phyloP scores from a whole-genome alignment of 2,329 filamentous ascomycete species.

The Gaeumannomyces sp. region DNA sequence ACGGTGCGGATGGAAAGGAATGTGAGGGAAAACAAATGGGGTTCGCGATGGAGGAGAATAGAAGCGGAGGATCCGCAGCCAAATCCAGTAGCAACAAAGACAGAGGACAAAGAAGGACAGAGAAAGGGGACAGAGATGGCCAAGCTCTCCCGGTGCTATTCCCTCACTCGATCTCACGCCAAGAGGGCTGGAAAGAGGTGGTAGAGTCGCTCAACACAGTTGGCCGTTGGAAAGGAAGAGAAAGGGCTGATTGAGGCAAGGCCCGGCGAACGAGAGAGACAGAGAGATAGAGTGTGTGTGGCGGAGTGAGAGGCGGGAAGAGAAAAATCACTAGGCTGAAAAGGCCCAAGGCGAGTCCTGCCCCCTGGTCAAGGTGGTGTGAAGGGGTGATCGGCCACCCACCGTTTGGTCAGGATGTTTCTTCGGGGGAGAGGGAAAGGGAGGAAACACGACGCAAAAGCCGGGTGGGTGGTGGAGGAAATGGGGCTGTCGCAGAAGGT shows the following conservation, averaged over 20 bases:
- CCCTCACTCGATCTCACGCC: not conserved
- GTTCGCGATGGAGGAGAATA: not conserved
- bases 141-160: not conserved
- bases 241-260: not conserved
- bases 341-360: not conserved
- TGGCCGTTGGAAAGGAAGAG: not conserved
- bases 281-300: not conserved
- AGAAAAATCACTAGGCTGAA: slow-evolving; percentile 3
- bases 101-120: not conserved
- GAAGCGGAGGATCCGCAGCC: not conserved
- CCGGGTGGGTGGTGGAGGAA: not conserved
- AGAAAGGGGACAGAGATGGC: not conserved
- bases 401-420: slow-evolving; percentile 3
- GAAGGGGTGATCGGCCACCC: not conserved
- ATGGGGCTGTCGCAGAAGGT: slow-evolving; percentile 1
- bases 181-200: not conserved
- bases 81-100: slow-evolving; percentile 1
- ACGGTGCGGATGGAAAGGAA: not conserved
- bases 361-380: not conserved
- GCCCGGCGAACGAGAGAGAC: not conserved
- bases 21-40: not conserved
- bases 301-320: not conserved
- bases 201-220: not conserved
- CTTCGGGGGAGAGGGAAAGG: not conserved
- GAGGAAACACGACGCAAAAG: not conserved